phyloP scores from a whole-genome alignment of 169 alveolate genomes.

The Theileria annulata region DNA sequence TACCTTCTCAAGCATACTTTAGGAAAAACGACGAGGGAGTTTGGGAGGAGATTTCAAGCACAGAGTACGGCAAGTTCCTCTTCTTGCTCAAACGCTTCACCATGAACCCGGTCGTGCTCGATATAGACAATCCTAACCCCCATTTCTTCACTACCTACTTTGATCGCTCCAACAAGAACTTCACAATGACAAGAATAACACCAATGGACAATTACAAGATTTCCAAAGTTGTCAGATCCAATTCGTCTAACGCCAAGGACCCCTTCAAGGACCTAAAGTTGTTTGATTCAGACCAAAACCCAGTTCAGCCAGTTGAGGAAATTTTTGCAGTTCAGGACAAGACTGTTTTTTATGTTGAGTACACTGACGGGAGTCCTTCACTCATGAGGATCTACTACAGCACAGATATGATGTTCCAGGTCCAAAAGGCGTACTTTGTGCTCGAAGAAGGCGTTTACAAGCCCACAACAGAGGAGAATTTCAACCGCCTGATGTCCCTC shows the following conservation, averaged over 20 bases:
- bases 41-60: conserved; percentile 3
- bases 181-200: conserved; percentile 6
- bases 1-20: not conserved
- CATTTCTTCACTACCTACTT: not conserved
- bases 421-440: not conserved
- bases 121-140: conserved; percentile 6
- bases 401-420: not conserved
- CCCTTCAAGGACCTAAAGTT: not conserved
- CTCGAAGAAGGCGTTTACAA: not conserved
- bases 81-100: not conserved
- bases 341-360: not conserved
- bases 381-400: not conserved
- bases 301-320: not conserved
- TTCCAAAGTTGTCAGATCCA: not conserved
- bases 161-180: not conserved
- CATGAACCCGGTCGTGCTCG: conserved; percentile 8
- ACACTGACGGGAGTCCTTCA: not conserved
- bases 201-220: conserved; percentile 4
- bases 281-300: not conserved
- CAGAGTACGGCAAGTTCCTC: not conserved
- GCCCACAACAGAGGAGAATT: not conserved
- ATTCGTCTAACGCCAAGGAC: not conserved
- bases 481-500: not conserved
- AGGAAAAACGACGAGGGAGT: not conserved
- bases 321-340: not conserved